Evolutionary conservation across 257 asterid genomes (phyloP), one percentile per base, ranked within the genome.

Genomic region (Jacaranda copaia): DNA sequence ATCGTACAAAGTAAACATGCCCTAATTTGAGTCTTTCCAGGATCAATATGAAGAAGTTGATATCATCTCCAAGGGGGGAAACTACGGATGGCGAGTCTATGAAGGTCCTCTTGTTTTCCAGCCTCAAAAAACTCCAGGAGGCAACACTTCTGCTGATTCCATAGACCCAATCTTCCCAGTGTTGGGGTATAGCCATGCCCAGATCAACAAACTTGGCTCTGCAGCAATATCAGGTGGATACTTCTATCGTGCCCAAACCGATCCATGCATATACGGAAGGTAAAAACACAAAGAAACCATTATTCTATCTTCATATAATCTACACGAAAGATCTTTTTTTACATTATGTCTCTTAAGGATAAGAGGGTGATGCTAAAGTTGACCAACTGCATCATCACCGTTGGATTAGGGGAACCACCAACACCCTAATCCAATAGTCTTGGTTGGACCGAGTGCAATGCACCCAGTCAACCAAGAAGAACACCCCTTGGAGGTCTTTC

Each of bases 191-290:
- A 84, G 78, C 75, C 99, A 95, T 81, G 68, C 94, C 14, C 75
- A 88, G 1, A 77, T 93, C 36, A 90, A 86, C 74, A 88, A 85
- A 79, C 89, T 86, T 9, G 96, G 98, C 16, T 95, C 98, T 15
- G 97, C 99, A 49, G 96, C 97, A 15, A 95, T 95, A 72, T 80
- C 91, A 0, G 99, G 98, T 18, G 98, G 98, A 67, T 93, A 78
- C 74, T 40, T 95, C 77, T 93, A 91, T 69, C 99, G 98, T 15
- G 87, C 97, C 52, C 86, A 80, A 62, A 85, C 94, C 4, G 99
- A 95, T 75, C 96, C 98, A 32, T 95, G 98, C 92, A 81, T 85
- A 42, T 83, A 90, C 67, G 99, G 97, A 88, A 95, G 98, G 99
- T 94, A 82, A 88, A 43, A 6, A 71, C 4, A 8, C 70, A 11